Evolutionary conservation across 1,139 yeast genomes (phyloP).

Genomic region (Blastobotrys proliferans): DNA sequence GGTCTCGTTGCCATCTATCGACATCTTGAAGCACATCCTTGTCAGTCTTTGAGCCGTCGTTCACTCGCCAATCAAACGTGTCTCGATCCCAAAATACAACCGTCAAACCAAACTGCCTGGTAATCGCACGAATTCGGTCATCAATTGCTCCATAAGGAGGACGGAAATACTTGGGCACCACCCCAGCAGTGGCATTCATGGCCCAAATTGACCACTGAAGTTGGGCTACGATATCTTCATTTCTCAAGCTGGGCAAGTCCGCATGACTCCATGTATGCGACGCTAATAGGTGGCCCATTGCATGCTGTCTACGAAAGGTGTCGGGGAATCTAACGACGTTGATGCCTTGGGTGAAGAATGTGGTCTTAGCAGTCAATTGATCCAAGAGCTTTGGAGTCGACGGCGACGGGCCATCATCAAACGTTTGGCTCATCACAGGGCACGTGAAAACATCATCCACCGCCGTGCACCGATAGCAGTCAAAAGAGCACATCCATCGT

Average conservation of each 20-base stretch:
- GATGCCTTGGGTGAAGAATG: constrained; percentile 82
- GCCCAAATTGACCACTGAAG: constrained; percentile 97
- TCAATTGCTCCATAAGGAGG: constrained; percentile 97
- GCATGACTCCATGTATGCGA: constrained; percentile 94
- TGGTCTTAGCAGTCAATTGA: constrained; percentile 51
- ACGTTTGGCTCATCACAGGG: constrained; percentile 69
- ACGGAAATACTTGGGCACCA: constrained; percentile 88
- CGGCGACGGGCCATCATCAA: constrained; percentile 92
- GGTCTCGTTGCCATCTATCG: constrained; percentile 43
- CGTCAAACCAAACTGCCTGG: constrained; percentile 82
- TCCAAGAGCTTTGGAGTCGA: constrained; percentile 58
- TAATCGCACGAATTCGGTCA: constrained; percentile 72
- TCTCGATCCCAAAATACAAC: constrained; percentile 90
- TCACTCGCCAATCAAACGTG: constrained; percentile 84
- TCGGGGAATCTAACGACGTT: constrained; percentile 76
- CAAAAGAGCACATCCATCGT: constrained; percentile 69
- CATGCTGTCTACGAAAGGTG: constrained; percentile 53
- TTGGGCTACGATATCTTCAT: constrained; percentile 83
- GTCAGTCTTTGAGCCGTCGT: constrained; percentile 41
- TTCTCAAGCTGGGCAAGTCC: constrained; percentile 68
- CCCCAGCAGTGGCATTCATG: constrained; percentile 88
- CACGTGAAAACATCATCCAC: constrained; percentile 76
- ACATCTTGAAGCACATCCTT: constrained; percentile 54
- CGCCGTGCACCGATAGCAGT: constrained; percentile 76
- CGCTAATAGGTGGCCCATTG: constrained; percentile 73